Percentiles rank a stretch among this genome's conserved stretches.
phyloP scores from a whole-genome alignment of 768 basidiomycete genomes.

The Boletales sp. region DNA sequence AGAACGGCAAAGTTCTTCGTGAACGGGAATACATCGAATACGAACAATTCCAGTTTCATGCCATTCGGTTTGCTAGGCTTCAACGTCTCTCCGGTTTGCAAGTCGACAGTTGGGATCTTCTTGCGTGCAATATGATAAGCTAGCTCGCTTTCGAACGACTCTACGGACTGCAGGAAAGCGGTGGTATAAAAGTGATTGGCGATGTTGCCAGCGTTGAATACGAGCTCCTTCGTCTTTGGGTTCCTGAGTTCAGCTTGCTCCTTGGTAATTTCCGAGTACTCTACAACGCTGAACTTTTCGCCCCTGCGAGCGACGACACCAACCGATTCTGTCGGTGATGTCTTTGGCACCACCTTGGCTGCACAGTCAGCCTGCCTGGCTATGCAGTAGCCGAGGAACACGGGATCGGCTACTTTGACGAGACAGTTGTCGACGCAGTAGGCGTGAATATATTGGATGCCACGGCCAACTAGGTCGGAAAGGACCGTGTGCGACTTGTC shows the following conservation, averaged over 20 bases:
- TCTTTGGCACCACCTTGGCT: conserved; percentile 94
- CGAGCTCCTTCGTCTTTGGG: conserved; percentile 65
- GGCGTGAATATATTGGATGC: conserved; percentile 85
- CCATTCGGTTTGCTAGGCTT: conserved; percentile 93
- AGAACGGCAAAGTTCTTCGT: conserved; percentile 80
- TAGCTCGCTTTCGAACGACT: conserved; percentile 81
- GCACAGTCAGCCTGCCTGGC: conserved; percentile 85
- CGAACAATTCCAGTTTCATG: conserved; percentile 98
- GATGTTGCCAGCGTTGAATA: conserved; percentile 95
- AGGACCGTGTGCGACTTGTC: conserved; percentile 72
- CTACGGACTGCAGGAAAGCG: conserved; percentile 71
- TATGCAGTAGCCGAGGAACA: conserved; percentile 95
- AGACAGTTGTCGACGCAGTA: conserved; percentile 99
- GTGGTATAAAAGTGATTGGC: conserved; percentile 98
- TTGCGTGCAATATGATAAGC: conserved; percentile 98
- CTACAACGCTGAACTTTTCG: conserved; percentile 87
- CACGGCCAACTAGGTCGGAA: conserved; percentile 71
- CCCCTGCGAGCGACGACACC: conserved; percentile 88
- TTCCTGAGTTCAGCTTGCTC: conserved; percentile 82
- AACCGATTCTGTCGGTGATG: conserved; percentile 82
- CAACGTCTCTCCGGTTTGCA: conserved; percentile 60
- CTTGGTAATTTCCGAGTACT: conserved; percentile 92
- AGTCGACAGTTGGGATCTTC: conserved; percentile 85
- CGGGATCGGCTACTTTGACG: conserved; percentile 93
- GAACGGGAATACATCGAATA: conserved; percentile 98